A percentile compares a stretch with the other conserved stretches of the same genome.
phyloP scores from a whole-genome alignment of 176 grass and related monocot genomes.

The Thalia dealbata region DNA sequence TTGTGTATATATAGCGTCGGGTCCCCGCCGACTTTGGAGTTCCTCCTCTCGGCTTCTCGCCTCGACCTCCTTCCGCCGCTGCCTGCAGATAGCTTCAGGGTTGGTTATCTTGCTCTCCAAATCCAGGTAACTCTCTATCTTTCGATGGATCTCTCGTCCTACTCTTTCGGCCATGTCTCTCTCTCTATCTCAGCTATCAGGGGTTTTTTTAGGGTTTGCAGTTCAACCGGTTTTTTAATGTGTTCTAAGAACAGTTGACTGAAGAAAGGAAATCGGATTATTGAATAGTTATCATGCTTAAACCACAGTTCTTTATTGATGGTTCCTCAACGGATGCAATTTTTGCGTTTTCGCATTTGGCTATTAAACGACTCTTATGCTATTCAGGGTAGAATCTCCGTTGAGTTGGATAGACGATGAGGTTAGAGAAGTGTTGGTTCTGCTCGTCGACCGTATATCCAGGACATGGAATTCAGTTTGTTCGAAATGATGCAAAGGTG shows the following conservation, averaged over 20 bases:
- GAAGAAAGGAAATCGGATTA: background rate
- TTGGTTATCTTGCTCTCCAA: too few relatives aligned
- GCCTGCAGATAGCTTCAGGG: too few relatives aligned
- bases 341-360: background rate
- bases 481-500: slow-evolving; percentile 92
- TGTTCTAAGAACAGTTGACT: background rate
- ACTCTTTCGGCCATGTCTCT: too few relatives aligned
- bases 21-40: too few relatives aligned
- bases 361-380: background rate
- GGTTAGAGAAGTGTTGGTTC: slow-evolving; percentile 99
- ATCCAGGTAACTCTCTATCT: too few relatives aligned
- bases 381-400: background rate
- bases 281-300: background rate
- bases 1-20: too few relatives aligned
- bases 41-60: too few relatives aligned
- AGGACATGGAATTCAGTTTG: slow-evolving; percentile 93
- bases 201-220: too few relatives aligned
- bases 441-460: slow-evolving; percentile 89
- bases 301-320: background rate
- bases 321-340: too few relatives aligned
- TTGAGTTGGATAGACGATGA: slow-evolving; percentile 32
- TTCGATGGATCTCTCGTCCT: too few relatives aligned
- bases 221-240: background rate
- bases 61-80: too few relatives aligned
- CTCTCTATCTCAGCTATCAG: too few relatives aligned